Evolutionary conservation across 2,329 filamentous ascomycete genomes (phyloP), one percentile per base, ranked within the genome.

Genomic region (Pseudogymnoascus sp.): DNA sequence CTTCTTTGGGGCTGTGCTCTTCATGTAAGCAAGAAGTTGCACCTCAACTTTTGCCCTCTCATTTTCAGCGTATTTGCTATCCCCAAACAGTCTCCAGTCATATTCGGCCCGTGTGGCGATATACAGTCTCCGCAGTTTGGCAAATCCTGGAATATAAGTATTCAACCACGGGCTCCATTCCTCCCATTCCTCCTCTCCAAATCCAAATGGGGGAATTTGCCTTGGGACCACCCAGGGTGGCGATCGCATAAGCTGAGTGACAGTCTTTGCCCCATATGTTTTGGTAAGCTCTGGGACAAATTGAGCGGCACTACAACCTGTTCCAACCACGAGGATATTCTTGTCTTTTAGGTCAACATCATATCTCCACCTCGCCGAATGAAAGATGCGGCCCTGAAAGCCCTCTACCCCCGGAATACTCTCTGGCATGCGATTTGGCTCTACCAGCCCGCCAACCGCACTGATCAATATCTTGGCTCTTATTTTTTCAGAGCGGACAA

Each of bases 161-260:
- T 79, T 74, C 3, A 85, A 62, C 42, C 62, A 73, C 0, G 80
- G 76, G 3, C 75, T 73, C 71, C 78, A 80, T 69, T 77, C 78
- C 62, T 78, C 74, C 76, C 78, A 84, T 53, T 68, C 72, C 21
- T 76, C 73, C 3, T 77, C 71, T 31, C 69, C 69, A 19, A 67
- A 68, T 19, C 61, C 61, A 62, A 62, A 69, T 0, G 78, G 78
- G 8, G 77, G 72, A 3, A 72, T 59, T 0, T 70, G 8, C 53
- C 74, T 72, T 1, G 80, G 78, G 3, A 79, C 75, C 1, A 84
- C 78, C 82, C 82, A 85, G 1, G 83, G 83, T 10, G 82, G 81
- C 13, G 80, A 80, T 14, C 82, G 74, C 80, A 86, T 83, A 6
- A 86, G 66, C 66, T 86, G 83, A 0, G 82, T 84, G n/a, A 86